Percentiles rank a stretch among this genome's conserved stretches.
phyloP scores from a whole-genome alignment of 179 eudicot species.

The Silene noctiflora region DNA sequence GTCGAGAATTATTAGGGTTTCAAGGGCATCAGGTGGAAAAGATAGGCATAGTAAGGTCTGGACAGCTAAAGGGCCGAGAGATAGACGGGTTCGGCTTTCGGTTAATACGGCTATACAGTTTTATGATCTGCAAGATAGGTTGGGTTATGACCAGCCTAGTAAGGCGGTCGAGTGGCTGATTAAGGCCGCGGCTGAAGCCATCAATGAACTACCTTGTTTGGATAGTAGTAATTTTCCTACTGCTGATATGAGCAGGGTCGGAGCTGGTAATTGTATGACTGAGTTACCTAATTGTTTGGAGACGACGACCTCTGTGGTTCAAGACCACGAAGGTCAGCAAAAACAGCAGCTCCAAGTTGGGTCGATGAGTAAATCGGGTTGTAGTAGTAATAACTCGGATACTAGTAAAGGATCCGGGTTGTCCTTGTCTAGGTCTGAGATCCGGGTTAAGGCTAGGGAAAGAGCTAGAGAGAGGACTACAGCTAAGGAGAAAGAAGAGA shows the following conservation, averaged over 20 bases:
- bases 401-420: slow-evolving; percentile 78
- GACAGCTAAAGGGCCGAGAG: slow-evolving; percentile 85
- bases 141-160: slow-evolving; percentile 90
- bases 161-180: slow-evolving; percentile 97
- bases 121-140: slow-evolving; percentile 85
- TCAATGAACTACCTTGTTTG: slow-evolving; percentile 74
- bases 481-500: slow-evolving; percentile 65
- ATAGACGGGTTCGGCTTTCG: slow-evolving; percentile 76
- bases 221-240: slow-evolving; percentile 41
- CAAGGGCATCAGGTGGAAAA: slow-evolving; percentile 87
- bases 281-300: too few relatives aligned
- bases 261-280: neutral
- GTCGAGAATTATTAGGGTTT: slow-evolving; percentile 92
- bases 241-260: neutral
- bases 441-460: slow-evolving; percentile 63
- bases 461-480: slow-evolving; percentile 66
- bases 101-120: slow-evolving; percentile 87
- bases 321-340: too few relatives aligned
- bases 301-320: too few relatives aligned
- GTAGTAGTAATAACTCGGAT: slow-evolving; percentile 78
- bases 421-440: slow-evolving; percentile 60
- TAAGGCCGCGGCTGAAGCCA: slow-evolving; percentile 66
- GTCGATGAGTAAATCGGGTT: slow-evolving; percentile 43
- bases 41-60: slow-evolving; percentile 94
- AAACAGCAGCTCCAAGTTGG: slow-evolving; percentile 26